Conservation (phyloP, 495 filamentous ascomycete species). For the Podospora comata region DNA sequence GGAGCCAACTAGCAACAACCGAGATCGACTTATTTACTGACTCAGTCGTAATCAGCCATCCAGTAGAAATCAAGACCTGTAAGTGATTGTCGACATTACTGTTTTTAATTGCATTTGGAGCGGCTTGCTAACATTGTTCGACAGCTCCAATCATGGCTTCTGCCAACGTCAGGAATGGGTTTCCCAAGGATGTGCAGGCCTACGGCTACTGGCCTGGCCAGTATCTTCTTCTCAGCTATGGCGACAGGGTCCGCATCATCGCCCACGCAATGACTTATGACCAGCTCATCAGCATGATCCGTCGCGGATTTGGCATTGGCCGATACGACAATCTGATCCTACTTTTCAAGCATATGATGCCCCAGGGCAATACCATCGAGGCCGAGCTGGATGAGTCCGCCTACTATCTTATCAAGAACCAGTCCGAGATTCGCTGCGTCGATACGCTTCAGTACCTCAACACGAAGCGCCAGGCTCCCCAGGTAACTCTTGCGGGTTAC, state of each 20-base stretch:
- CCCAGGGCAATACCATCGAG: background rate
- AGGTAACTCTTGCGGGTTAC: background rate
- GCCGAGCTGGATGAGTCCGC: background rate
- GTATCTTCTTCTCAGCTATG: background rate
- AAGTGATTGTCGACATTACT: too few relatives aligned
- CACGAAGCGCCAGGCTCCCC: background rate
- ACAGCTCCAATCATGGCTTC: background rate
- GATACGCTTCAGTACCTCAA: background rate
- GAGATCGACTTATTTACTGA: too few relatives aligned
- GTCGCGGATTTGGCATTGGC: background rate
- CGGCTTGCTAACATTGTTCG: background rate
- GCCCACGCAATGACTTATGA: background rate
- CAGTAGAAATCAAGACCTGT: too few relatives aligned
- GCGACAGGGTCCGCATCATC: background rate
- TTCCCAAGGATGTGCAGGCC: background rate
- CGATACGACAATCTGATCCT: background rate
- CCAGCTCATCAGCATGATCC: background rate
- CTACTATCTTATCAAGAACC: background rate
- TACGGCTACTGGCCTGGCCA: background rate
- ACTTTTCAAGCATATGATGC: background rate
- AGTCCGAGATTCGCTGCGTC: background rate
- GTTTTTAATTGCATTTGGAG: background rate
- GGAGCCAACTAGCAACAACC: too few relatives aligned
- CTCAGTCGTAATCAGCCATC: too few relatives aligned
- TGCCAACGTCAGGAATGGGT: background rate